phyloP scores from a whole-genome alignment of 2,329 filamentous ascomycete genomes.

The Arachnopeziza araneosa region DNA sequence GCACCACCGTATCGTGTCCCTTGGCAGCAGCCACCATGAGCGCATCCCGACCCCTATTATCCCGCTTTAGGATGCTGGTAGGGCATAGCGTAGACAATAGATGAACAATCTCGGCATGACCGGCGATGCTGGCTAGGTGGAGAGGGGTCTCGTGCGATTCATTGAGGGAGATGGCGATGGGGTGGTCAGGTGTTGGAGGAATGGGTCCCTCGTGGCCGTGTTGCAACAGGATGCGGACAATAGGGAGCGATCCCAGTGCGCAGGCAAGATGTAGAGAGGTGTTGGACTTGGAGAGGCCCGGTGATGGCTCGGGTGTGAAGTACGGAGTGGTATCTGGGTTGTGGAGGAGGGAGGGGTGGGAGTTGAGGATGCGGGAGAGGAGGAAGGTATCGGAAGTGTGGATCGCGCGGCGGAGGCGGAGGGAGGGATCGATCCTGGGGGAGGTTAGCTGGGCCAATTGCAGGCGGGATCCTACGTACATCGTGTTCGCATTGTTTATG shows the following conservation, averaged over 20 bases:
- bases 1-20: constrained; percentile 59
- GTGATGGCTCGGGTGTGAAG: constrained; percentile 3
- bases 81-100: constrained; percentile 62
- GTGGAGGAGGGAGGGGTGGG: constrained; percentile 64
- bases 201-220: constrained; percentile 49
- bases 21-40: constrained; percentile 59
- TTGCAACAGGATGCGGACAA: constrained; percentile 65
- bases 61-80: constrained; percentile 42
- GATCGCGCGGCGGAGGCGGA: constrained; percentile 77
- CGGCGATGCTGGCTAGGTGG: constrained; percentile 67
- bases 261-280: constrained; percentile 80
- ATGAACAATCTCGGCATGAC: constrained; percentile 69
- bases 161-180: constrained; percentile 64
- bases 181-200: constrained; percentile 40
- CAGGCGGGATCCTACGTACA: background rate
- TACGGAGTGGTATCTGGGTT: constrained; percentile 65
- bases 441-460: background rate
- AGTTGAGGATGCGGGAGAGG: constrained; percentile 69
- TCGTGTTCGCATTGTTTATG: background rate
- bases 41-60: constrained; percentile 65
- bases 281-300: constrained; percentile 73
- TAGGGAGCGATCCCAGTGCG: constrained; percentile 61
- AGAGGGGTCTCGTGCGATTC: constrained; percentile 75
- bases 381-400: constrained; percentile 65
- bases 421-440: constrained; percentile 67